Evolutionary conservation across 148 eudicot species (phyloP).

Genomic region (Chenopodium suecicum): DNA sequence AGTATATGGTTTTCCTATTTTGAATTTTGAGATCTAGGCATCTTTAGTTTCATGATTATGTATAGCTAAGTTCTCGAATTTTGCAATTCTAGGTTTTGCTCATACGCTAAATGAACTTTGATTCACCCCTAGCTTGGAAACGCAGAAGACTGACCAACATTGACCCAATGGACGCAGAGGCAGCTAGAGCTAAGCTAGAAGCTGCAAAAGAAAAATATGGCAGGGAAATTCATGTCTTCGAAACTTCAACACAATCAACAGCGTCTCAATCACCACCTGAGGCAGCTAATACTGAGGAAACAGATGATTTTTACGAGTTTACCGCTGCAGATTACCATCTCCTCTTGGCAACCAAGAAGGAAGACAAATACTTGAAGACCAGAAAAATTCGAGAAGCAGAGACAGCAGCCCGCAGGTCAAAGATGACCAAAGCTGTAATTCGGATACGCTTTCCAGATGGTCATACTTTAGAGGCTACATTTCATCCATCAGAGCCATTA

Average conservation of each 20-base stretch:
- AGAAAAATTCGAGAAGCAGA: slow-evolving; percentile 81
- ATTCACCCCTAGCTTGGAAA: slow-evolving; percentile 37
- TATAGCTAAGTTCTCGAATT: slow-evolving; percentile 9
- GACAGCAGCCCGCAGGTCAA: slow-evolving; percentile 69
- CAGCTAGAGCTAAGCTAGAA: slow-evolving; percentile 47
- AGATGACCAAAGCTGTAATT: slow-evolving; percentile 61
- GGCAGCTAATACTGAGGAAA: slow-evolving; percentile 49
- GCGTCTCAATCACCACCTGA: slow-evolving; percentile 42
- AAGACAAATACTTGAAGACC: slow-evolving; percentile 79
- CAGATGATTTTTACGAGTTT: slow-evolving; percentile 77
- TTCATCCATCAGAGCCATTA: slow-evolving; percentile 80
- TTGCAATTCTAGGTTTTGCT: slow-evolving; percentile 28
- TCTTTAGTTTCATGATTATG: not conserved
- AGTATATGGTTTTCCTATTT: no score
- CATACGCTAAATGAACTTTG: slow-evolving; percentile 33
- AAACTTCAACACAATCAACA: slow-evolving; percentile 29
- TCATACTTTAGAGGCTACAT: slow-evolving; percentile 66
- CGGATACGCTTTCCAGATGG: slow-evolving; percentile 82
- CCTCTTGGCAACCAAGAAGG: slow-evolving; percentile 58
- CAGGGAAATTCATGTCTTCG: slow-evolving; percentile 71
- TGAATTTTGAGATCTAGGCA: not conserved
- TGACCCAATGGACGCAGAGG: slow-evolving; percentile 29
- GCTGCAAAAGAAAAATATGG: slow-evolving; percentile 70
- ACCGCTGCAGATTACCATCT: slow-evolving; percentile 71
- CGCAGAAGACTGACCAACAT: slow-evolving; percentile 29